These are phyloP conservation scores for Pilatotrama ljubarskyi DNA, from an alignment of 768 basidiomycete genomes.

Conservation along the genomic window DNA sequence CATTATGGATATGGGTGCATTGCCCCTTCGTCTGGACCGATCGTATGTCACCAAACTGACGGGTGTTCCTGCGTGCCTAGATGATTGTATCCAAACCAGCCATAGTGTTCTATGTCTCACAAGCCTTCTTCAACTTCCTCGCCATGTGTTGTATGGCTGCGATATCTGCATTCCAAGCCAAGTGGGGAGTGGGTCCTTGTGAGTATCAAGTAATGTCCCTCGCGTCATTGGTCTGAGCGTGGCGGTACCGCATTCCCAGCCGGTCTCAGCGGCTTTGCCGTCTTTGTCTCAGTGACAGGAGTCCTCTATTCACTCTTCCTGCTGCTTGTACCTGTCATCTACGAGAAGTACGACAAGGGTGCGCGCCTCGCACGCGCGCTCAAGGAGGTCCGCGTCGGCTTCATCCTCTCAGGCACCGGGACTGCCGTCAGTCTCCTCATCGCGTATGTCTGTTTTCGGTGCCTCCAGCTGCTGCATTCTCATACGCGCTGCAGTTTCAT, in stretches of 20 bases:
- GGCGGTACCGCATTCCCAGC: constrained; percentile 47
- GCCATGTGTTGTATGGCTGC: constrained; percentile 90
- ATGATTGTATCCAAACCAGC: constrained; percentile 87
- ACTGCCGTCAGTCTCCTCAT: constrained; percentile 67
- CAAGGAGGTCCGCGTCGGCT: constrained; percentile 78
- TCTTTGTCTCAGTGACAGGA: constrained; percentile 74
- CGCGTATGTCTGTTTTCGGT: constrained; percentile 52
- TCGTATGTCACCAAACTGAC: constrained; percentile 21
- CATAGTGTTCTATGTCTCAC: constrained; percentile 72
- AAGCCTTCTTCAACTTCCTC: constrained; percentile 92
- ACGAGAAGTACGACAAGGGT: constrained; percentile 85
- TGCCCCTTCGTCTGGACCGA: constrained; percentile 12
- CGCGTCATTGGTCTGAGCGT: neutral
- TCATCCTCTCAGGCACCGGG: constrained; percentile 79
- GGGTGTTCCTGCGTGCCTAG: constrained; percentile 39
- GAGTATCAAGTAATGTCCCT: constrained; percentile 34
- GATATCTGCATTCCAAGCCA: constrained; percentile 86
- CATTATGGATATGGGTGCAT: constrained; percentile 69
- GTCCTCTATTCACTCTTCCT: constrained; percentile 76
- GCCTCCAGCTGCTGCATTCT: constrained; percentile 4
- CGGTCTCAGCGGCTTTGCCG: constrained; percentile 81
- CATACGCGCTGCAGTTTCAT: constrained; percentile 51
- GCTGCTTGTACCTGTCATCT: constrained; percentile 73
- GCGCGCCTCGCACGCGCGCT: constrained; percentile 76
- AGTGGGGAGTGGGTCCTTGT: constrained; percentile 86